Evolutionary conservation across 169 alveolate genomes (phyloP).

Genomic region (Blepharisma undulans): DNA sequence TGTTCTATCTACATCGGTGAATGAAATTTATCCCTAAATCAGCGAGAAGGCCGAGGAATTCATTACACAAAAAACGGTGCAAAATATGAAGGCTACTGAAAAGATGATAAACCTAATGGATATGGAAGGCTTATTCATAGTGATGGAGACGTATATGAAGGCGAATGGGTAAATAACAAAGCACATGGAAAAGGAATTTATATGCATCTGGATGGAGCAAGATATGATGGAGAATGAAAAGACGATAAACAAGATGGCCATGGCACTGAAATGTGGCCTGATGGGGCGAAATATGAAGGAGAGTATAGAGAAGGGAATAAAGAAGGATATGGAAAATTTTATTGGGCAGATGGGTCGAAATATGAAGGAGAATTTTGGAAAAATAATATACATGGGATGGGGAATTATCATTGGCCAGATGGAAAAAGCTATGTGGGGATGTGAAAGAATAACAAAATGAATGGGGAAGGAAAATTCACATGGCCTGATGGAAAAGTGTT

Average conservation of each 20-base stretch:
- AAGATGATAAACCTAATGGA: neutral
- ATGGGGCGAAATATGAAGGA: constrained; percentile 18
- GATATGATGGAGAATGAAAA: constrained; percentile 44
- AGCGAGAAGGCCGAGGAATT: constrained; percentile 38
- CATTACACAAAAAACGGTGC: neutral
- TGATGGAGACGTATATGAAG: constrained; percentile 18
- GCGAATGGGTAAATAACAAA: neutral
- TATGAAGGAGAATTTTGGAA: constrained; percentile 71
- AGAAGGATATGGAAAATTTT: neutral
- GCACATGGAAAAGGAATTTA: constrained; percentile 12
- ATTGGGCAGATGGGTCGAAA: constrained; percentile 20
- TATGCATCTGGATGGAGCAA: constrained; percentile 58
- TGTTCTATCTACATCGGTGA: constrained; percentile 26
- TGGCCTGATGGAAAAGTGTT: constrained; percentile 82
- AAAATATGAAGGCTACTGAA: constrained; percentile 22
- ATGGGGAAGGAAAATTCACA: constrained; percentile 69
- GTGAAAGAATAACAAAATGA: constrained; percentile 68
- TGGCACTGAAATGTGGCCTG: neutral
- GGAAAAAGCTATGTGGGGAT: constrained; percentile 62
- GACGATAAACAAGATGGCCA: neutral
- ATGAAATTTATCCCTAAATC: neutral
- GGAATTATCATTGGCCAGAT: constrained; percentile 13
- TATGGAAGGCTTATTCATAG: neutral
- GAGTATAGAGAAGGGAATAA: neutral
- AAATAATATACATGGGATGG: constrained; percentile 44